These are phyloP conservation scores for Aspergillus sclerotialis DNA, from an alignment of 2,329 filamentous ascomycete species.

Conservation along the genomic window DNA sequence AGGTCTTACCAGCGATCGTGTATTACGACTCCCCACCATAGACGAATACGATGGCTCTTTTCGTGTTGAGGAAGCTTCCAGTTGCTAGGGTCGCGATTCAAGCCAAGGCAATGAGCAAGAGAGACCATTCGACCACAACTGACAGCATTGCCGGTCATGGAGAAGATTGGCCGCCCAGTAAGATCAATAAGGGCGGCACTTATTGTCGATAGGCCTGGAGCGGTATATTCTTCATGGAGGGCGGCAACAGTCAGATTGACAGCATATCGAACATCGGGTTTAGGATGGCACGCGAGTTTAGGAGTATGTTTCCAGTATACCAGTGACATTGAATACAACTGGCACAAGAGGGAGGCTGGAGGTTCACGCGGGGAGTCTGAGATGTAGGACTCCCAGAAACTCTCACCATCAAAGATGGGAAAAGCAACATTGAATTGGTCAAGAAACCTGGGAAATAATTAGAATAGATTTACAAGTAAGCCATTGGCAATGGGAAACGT, in stretches of 20 bases:
- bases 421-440: slow-evolving; percentile 54
- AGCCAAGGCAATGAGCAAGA: slow-evolving; percentile 49
- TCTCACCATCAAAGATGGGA: slow-evolving; percentile 51
- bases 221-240: slow-evolving; percentile 53
- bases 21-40: slow-evolving; percentile 53
- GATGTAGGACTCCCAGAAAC: slow-evolving; percentile 45
- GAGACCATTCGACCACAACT: slow-evolving; percentile 48
- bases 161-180: slow-evolving; percentile 53
- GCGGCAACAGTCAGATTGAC: slow-evolving; percentile 58
- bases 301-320: slow-evolving; percentile 51
- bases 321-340: slow-evolving; percentile 52
- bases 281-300: slow-evolving; percentile 38
- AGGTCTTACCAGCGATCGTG: slow-evolving; percentile 46
- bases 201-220: slow-evolving; percentile 53
- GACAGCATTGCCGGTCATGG: slow-evolving; percentile 52
- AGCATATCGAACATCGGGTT: slow-evolving; percentile 53
- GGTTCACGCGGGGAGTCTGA: slow-evolving; percentile 41
- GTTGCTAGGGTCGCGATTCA: slow-evolving; percentile 48
- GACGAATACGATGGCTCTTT: slow-evolving; percentile 44
- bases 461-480: slow-evolving; percentile 1
- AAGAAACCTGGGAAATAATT: slow-evolving; percentile 41
- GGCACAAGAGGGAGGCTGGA: slow-evolving; percentile 51
- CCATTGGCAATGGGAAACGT: slow-evolving; percentile 20
- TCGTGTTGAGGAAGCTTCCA: slow-evolving; percentile 48
- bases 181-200: slow-evolving; percentile 53